phyloP scores from a whole-genome alignment of 2,329 filamentous ascomycete genomes.

The Volutella citrinella region DNA sequence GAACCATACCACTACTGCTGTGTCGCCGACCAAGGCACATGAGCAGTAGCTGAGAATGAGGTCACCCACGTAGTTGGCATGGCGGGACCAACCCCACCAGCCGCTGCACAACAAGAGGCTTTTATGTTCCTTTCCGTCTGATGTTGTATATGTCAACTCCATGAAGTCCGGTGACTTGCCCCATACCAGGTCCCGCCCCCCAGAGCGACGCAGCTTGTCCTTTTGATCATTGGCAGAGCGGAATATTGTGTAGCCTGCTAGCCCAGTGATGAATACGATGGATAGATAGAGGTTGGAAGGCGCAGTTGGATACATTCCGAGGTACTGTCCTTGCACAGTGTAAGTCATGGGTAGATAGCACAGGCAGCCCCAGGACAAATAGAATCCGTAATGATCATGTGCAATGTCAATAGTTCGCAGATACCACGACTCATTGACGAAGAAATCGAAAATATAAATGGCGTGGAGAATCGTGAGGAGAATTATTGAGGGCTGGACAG shows the following conservation, averaged over 20 bases:
- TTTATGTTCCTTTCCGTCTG: constrained; percentile 38
- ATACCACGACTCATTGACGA: constrained; percentile 48
- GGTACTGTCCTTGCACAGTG: constrained; percentile 46
- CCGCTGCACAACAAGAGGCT: constrained; percentile 26
- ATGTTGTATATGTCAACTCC: constrained; percentile 36
- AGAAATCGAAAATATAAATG: constrained; percentile 47
- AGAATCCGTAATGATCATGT: constrained; percentile 44
- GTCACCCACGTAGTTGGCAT: constrained; percentile 28
- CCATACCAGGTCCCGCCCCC: constrained; percentile 41
- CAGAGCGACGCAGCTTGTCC: constrained; percentile 36
- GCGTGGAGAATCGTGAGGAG: constrained; percentile 42
- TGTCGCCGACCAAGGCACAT: constrained; percentile 39
- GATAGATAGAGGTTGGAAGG: constrained; percentile 22
- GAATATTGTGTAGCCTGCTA: constrained; percentile 40
- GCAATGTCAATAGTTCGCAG: constrained; percentile 43
- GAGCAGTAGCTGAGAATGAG: constrained; percentile 32
- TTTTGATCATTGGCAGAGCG: constrained; percentile 45
- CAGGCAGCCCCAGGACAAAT: constrained; percentile 42
- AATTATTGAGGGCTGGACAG: constrained; percentile 35
- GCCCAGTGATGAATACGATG: constrained; percentile 17
- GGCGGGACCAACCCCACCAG: constrained; percentile 29
- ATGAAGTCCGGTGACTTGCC: constrained; percentile 38
- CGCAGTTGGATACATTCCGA: constrained; percentile 38
- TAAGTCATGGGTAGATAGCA: constrained; percentile 45
- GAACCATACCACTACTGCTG: constrained; percentile 39